These are phyloP conservation scores for Rhodotorula sp. DNA, from an alignment of 1,284 basidiomycete species.

Conservation along the genomic window DNA sequence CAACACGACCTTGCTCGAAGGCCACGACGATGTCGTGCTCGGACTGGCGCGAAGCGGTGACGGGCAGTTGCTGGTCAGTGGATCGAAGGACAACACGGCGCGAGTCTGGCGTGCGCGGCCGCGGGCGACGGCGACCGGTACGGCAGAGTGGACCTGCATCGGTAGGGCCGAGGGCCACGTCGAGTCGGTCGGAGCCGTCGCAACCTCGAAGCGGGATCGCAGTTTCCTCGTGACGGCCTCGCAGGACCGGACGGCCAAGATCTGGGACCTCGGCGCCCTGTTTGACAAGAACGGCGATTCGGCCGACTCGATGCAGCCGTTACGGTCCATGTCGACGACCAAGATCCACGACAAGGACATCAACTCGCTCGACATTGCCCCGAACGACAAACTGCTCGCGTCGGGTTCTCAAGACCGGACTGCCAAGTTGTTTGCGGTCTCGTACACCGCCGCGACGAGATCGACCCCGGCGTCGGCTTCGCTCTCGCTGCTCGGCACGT, in stretches of 20 bases:
- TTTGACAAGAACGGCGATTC: constrained; percentile 44
- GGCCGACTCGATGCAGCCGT: constrained; percentile 41
- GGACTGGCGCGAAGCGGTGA: constrained; percentile 70
- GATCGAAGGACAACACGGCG: constrained; percentile 87
- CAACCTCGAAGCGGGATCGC: constrained; percentile 63
- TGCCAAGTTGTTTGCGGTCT: constrained; percentile 83
- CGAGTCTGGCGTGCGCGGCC: constrained; percentile 69
- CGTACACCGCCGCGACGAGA: constrained; percentile 45
- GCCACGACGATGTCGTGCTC: constrained; percentile 89
- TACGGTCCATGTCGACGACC: constrained; percentile 73
- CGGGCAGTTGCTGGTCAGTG: constrained; percentile 76
- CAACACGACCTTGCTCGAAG: constrained; percentile 77
- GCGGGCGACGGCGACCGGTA: not conserved
- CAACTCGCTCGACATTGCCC: constrained; percentile 90
- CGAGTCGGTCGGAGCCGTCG: constrained; percentile 88
- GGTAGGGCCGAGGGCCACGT: constrained; percentile 90
- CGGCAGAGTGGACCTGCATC: constrained; percentile 67
- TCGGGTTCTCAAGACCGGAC: constrained; percentile 96
- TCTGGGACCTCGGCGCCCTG: constrained; percentile 82
- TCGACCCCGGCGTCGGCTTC: constrained; percentile 57
- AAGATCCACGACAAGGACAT: constrained; percentile 99
- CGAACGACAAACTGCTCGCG: constrained; percentile 82
- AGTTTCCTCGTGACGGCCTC: constrained; percentile 87
- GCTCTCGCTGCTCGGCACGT: constrained; percentile 76
- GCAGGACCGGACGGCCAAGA: constrained; percentile 95